Conservation (phyloP, 192 early-diverging fungal genomes). For the Coemansia sp. region DNA sequence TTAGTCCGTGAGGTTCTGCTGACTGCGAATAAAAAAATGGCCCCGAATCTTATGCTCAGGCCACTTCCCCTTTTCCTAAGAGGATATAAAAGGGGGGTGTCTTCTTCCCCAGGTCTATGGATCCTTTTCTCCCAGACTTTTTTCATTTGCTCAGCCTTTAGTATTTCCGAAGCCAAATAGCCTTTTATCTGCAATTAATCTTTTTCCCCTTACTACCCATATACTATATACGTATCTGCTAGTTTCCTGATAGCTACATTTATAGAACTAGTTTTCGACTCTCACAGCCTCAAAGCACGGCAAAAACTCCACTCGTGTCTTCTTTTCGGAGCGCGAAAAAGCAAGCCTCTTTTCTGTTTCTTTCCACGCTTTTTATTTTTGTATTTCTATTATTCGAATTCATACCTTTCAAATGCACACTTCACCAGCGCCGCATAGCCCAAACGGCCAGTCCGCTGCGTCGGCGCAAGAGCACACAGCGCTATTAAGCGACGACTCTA, state of each 20-base stretch:
- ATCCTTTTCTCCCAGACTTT: not conserved
- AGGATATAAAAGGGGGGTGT: too few relatives aligned
- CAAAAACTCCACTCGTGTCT: too few relatives aligned
- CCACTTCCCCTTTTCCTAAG: not conserved
- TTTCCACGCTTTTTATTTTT: not conserved
- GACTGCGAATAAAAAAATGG: not conserved
- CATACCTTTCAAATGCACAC: not conserved
- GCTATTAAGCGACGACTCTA: slow-evolving; percentile 6
- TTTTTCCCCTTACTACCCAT: not conserved
- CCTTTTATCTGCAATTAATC: not conserved
- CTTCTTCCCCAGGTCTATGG: too few relatives aligned
- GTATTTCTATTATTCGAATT: not conserved
- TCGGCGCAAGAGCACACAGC: slow-evolving; percentile 24
- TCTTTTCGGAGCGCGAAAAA: not conserved
- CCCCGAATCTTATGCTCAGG: not conserved
- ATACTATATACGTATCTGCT: not conserved
- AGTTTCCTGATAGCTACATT: not conserved
- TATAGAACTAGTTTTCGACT: too few relatives aligned
- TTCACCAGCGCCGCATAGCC: not conserved
- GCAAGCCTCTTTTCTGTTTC: not conserved
- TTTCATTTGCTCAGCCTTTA: not conserved
- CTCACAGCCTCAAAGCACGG: too few relatives aligned
- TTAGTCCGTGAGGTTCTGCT: not conserved
- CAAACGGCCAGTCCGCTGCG: not conserved
- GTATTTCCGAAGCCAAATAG: not conserved